Evolutionary conservation across 345 rosid species (phyloP), one percentile per base, ranked within the genome.

Genomic region (Limnanthes douglasii): DNA sequence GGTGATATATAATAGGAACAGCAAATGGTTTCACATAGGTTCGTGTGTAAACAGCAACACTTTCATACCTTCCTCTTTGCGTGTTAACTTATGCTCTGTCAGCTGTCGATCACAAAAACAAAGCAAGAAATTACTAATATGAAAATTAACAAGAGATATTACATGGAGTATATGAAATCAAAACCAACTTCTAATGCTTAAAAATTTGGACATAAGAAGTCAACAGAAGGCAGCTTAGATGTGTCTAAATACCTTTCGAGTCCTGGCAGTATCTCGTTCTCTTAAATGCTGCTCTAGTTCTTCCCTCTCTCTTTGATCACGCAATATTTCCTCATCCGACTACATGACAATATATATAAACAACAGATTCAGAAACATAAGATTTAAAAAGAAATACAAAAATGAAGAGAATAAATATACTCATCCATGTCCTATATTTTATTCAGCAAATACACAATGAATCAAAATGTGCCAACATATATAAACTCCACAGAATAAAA

Each of bases 251-350:
- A 86, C 96, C 84, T 80, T 90, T 31, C 85, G 56, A 29, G 95
- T 90, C 25, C 64, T 49, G 8, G 75, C 85, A 45, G 73, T 78
- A 72, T 90, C 98, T 28, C 98, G 92, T 20, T 68, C 92, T 69
- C 70, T 77, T 34, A 90, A 22, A 59, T 80, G 68, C 55, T 30
- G 71, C 58, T 90, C 98, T 36, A 90, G 59, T 33, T 84, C 75
- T 59, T 90, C 92, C 62, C 67, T 80, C 65, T 90, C 98, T 51
- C 54, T 72, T 58, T 84, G 95, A 59, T 90, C 98, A 21, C 65
- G 98, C 66, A 64, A 14, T 48, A 77, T 77, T 63, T 90, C 98
- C 58, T 84, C 94, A 58, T 90, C 98, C 1, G 94, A 77, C 95
- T 86, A 59, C 50, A 48, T 37, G 31, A 30, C 48, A 19, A 44